Base-by-base conservation (phyloP, 345 rosid genomes). In the Salix purpurea region DNA sequence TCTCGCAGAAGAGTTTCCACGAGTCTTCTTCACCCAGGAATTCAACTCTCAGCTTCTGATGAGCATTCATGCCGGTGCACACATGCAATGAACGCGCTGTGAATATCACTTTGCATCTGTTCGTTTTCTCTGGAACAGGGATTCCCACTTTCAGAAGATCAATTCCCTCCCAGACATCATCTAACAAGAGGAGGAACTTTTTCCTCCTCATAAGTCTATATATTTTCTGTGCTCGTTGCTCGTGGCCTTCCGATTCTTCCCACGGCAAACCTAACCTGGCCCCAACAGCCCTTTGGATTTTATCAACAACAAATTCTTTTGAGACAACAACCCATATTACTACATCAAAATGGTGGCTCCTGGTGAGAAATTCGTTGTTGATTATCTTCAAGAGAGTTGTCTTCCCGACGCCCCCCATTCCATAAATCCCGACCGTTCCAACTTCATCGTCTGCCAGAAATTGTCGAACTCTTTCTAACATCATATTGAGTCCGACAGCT, bases 151-250 rank as follows among this genome's bases (percentile, higher is more conserved):
- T 73, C 28, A 77, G 72, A 65, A 87, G 84, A 75, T 84, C 82
- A 71, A 87, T 73, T 77, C 81, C 79, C 74, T 87, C 80, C 89
- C 89, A 86, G 28, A 79, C 73, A 82, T 86, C 89, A 74, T 86
- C 89, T 13, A 86, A 69, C 30, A 83, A 77, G 37, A 84, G 83
- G 67, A 83, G 76, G 65, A 83, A 84, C 66, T 72, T 79, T 62
- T 70, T 82, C 74, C 70, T 75, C 48, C 42, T 78, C 77, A 86
- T 73, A 14, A 74, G 76, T 26, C 79, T 60, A 67, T 60, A 44
- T 65, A 84, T 78, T 76, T 80, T 77, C 37, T 1, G 9, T 66
- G 87, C 84, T 77, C 86, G 81, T 12, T 79, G 56, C 14, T 83
- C 86, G 19, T 72, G 85, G 14, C 78, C 70, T 56, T 79, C 84